A percentile compares a stretch with the other conserved stretches of the same genome.
Evolutionary conservation across 2,329 filamentous ascomycete species (phyloP).

Genomic region (Stenocarpella maydis): DNA sequence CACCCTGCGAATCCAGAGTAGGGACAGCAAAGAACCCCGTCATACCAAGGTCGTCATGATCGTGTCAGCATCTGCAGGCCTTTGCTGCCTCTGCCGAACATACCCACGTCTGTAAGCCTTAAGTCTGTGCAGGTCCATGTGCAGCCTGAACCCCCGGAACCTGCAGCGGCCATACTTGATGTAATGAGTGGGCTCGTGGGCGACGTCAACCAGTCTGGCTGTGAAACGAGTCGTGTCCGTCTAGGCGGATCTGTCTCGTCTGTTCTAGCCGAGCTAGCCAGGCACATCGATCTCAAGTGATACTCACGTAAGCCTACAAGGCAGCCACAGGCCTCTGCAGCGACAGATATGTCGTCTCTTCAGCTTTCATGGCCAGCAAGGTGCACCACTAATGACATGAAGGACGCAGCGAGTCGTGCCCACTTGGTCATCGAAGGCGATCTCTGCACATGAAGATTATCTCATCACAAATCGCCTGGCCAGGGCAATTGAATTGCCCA

Average conservation of each 20-base stretch:
- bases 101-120: background rate
- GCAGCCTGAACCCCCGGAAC: background rate
- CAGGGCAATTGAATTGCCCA: too few species aligned
- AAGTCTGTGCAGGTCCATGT: background rate
- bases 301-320: background rate
- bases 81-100: too few species aligned
- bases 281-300: background rate
- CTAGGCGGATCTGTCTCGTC: background rate
- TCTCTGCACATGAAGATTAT: constrained; percentile 6
- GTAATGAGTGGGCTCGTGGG: background rate
- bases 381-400: background rate
- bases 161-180: background rate
- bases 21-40: background rate
- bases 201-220: background rate
- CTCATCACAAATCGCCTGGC: background rate
- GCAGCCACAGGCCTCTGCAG: background rate
- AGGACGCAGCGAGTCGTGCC: background rate
- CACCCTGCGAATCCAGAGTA: background rate
- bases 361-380: background rate
- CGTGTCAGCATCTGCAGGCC: background rate
- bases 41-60: background rate
- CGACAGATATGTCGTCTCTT: too few species aligned
- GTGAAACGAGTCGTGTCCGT: background rate
- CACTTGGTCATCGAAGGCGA: too few species aligned
- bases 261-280: background rate